Base-by-base conservation (phyloP, 2,329 filamentous ascomycete genomes). In the Zymoseptoria crescenta region DNA sequence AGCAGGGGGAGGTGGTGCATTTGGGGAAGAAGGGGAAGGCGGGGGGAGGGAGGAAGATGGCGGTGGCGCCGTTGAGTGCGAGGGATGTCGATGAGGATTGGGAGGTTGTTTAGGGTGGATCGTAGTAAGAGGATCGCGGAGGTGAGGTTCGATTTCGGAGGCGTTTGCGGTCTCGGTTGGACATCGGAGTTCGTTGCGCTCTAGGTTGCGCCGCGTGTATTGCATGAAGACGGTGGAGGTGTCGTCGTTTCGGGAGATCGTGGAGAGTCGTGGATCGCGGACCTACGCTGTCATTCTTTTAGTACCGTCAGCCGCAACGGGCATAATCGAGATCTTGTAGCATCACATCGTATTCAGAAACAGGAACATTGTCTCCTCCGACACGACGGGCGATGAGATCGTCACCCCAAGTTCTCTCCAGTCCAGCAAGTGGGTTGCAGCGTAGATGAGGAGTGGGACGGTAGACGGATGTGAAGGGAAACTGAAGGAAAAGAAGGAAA, bases 1-100 rank as follows among this genome's bases (percentile, higher is more conserved):
- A 68, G 16, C 68, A 72, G 16, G 73, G 72, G 19, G 69, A 74
- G 61, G 64, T 63, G 35, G 64, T 72, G 35, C 3, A 13, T 13
- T 16, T 45, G 9, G 35, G 35, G 13, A 45, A 45, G 35, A 16
- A 16, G 5, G 35, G 35, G 35, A 45, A 45, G 4, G 35, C 35
- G 13, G 13, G 16, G 6, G 35, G 24, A 24, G 24, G 24, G 4
- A 4, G 35, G 9, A 45, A 45, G 35, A 45, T 16, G 35, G n/a
- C 7, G 35, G 13, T 45, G 35, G 35, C 13, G 35, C 35, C 35
- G 35, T 16, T 41, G 13, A 41, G 16, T 9, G 35, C 35, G 4
- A 41, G 35, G 35, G 35, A 45, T n/a, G 35, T 45, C 6, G 35
- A 45, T n/a, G 35, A 45, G 16, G 35, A 45, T 45, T 45, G 35